Evolutionary conservation across 2,329 filamentous ascomycete genomes (phyloP).

Genomic region (Penicillium sp.): DNA sequence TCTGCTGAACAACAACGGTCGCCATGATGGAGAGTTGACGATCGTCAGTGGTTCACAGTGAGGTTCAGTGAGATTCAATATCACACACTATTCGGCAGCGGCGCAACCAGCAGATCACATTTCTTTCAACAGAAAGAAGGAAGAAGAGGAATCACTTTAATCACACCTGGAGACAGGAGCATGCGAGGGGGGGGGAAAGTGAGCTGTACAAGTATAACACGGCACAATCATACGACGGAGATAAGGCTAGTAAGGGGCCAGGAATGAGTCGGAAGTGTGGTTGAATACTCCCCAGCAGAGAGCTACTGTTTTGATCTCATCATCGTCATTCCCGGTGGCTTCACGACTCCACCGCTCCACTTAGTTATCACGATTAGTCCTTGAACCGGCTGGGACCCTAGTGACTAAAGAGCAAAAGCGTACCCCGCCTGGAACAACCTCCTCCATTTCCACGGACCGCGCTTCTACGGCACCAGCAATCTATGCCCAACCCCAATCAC

Average conservation of each 20-base stretch:
- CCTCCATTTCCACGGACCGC: not conserved
- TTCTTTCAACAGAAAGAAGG: constrained; percentile 6
- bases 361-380: not conserved
- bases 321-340: constrained; percentile 12
- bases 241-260: constrained; percentile 16
- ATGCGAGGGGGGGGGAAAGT: constrained; percentile 2
- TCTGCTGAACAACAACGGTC: constrained; percentile 47
- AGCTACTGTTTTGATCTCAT: constrained; percentile 1
- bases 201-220: constrained; percentile 2
- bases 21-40: constrained; percentile 37
- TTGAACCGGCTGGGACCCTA: not conserved
- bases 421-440: not conserved
- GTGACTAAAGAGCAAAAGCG: not conserved
- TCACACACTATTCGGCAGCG: constrained; percentile 8
- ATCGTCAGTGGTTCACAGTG: not conserved
- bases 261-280: not conserved
- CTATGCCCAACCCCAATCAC: not conserved
- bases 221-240: constrained; percentile 10
- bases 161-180: not conserved
- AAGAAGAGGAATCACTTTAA: not conserved
- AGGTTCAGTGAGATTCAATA: not conserved
- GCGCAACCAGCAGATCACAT: constrained; percentile 18
- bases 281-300: too few relatives aligned
- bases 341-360: not conserved
- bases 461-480: constrained; percentile 5